These are phyloP conservation scores for Paecilomyces formosus DNA, from an alignment of 2,329 filamentous ascomycete species.

Conservation along the genomic window DNA sequence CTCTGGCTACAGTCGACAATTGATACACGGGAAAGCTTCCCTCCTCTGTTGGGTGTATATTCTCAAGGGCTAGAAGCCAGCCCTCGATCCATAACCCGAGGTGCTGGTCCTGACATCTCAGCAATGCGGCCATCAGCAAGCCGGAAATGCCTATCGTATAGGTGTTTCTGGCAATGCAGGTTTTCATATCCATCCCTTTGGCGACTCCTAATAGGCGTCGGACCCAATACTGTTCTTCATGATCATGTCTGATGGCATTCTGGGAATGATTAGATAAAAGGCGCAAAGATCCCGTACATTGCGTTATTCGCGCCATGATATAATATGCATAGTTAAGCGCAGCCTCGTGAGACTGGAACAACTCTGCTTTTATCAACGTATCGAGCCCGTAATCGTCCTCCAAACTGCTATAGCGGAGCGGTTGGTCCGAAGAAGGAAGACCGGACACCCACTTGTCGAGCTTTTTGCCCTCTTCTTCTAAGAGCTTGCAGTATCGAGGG, in stretches of 20 bases:
- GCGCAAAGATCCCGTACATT: constrained; percentile 8
- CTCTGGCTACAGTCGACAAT: constrained; percentile 10
- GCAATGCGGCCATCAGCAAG: constrained; percentile 12
- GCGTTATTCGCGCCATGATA: constrained; percentile 16
- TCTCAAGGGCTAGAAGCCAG: constrained; percentile 11
- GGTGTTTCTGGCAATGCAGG: constrained; percentile 10
- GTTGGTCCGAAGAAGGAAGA: constrained; percentile 11
- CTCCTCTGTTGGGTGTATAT: constrained; percentile 16
- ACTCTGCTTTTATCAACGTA: background rate
- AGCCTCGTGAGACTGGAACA: constrained; percentile 13
- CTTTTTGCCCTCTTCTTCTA: constrained; percentile 1
- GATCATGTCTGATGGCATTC: background rate
- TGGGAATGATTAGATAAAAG: background rate
- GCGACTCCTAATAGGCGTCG: constrained; percentile 8
- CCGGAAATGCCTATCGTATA: constrained; percentile 20
- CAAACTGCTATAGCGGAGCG: background rate
- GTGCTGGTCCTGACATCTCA: constrained; percentile 11
- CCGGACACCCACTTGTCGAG: constrained; percentile 11
- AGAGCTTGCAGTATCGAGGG: background rate
- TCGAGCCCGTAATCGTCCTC: background rate
- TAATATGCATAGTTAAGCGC: constrained; percentile 18
- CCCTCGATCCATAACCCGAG: constrained; percentile 10
- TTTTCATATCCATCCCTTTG: constrained; percentile 9
- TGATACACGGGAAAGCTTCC: constrained; percentile 17
- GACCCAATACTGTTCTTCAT: constrained; percentile 8